phyloP scores from a whole-genome alignment of 1,284 basidiomycete species.

The Sanghuangporus weigelae region DNA sequence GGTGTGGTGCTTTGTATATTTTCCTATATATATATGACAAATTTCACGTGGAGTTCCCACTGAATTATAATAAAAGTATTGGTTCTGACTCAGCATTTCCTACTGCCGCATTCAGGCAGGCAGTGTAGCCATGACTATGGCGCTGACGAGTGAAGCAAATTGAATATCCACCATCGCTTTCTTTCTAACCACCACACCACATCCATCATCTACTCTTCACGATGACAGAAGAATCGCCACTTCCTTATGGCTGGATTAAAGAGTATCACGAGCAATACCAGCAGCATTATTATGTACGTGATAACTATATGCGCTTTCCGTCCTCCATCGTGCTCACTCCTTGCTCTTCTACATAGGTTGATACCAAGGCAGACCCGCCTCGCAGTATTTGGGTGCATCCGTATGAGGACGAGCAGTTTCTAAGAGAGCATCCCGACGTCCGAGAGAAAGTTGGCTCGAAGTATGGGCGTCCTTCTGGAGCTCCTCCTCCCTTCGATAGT shows the following conservation, averaged over 20 bases:
- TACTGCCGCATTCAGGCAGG: constrained; percentile 3
- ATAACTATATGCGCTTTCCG: constrained; percentile 8
- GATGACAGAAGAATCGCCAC: constrained; percentile 25
- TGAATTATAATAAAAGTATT: too few species aligned
- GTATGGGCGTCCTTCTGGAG: constrained; percentile 23
- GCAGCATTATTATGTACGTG: constrained; percentile 40
- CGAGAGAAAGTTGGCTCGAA: constrained; percentile 31
- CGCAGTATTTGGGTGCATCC: constrained; percentile 69
- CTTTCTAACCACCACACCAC: constrained; percentile 6
- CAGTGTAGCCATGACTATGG: neutral
- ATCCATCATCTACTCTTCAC: constrained; percentile 23
- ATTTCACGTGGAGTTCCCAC: neutral
- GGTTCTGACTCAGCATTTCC: neutral
- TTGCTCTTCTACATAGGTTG: constrained; percentile 39
- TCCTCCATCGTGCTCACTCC: constrained; percentile 11
- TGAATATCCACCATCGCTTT: neutral
- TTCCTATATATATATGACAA: neutral
- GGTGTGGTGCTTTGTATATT: neutral
- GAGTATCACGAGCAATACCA: constrained; percentile 42
- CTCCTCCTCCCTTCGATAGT: constrained; percentile 14
- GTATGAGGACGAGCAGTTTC: constrained; percentile 59
- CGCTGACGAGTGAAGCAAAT: neutral
- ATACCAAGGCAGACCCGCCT: constrained; percentile 57
- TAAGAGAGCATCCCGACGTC: constrained; percentile 49
- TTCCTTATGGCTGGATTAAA: constrained; percentile 62